Base-by-base conservation (phyloP, 331 rosid species). In the Rosa hybrid region DNA sequence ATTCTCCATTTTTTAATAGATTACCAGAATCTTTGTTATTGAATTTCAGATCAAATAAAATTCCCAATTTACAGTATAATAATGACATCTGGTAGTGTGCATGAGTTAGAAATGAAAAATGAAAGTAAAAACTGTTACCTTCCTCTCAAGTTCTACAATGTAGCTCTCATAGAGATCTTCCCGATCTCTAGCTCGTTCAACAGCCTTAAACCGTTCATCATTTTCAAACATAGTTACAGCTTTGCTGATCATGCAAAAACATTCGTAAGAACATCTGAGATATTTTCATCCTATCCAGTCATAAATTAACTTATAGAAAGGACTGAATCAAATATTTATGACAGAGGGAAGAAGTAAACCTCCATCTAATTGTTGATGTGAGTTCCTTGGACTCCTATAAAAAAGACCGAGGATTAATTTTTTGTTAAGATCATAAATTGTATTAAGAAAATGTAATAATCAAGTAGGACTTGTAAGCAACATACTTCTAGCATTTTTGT, bases 401-500 rank as follows among this genome's bases (percentile, higher is more conserved):
- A 77, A 65, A 87, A 74, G 81, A 70, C n/a, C 77, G 44, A 81
- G 53, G 25, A 72, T 25, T 53, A 73, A 68, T 59, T 17, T 62
- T 71, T 38, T 54, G 16, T 34, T 21, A 68, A 70, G 63, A 39
- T 72, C 60, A 34, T 18, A 41, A 3, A 39, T 68, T 68, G 49
- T 67, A 39, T 3, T 2, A 54, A 18, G 25, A 30, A 20, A 41
- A n/a, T 1, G 79, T 23, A 30, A 69, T 75, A 63, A 77, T 53
- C 68, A 68, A 41, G 21, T 12, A 64, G 53, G 41, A 82, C 34
- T 48, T 67, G 72, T 41, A 76, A 42, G 57, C 68, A 84, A 86
- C 96, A 85, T 93, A 96, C 99, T 88, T 96, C 98, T 82, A 96
- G 86, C 99, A 96, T 96, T 93, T 84, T 96, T 21, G 97, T 88